These are phyloP conservation scores for Pythium vanterpoolii DNA, from an alignment of 352 stramenopile genomes.

Conservation along the genomic window DNA sequence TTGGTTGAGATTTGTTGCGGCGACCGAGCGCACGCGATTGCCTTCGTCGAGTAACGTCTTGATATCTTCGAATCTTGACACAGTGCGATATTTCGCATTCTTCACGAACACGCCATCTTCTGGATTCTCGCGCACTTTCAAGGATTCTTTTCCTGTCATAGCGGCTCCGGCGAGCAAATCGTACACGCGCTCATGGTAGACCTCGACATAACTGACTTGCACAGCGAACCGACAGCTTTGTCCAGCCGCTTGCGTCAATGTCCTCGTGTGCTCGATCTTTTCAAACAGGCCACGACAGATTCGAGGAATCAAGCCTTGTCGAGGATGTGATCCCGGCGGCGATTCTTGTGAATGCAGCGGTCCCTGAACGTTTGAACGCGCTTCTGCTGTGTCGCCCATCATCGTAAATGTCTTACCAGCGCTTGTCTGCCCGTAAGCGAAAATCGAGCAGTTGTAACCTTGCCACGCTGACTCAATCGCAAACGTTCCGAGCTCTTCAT, in stretches of 20 bases:
- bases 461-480: constrained; percentile 52
- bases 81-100: constrained; percentile 40
- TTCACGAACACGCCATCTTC: constrained; percentile 69
- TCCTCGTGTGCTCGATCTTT: constrained; percentile 30
- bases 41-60: constrained; percentile 59
- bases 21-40: constrained; percentile 52
- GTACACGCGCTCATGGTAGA: constrained; percentile 77
- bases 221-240: constrained; percentile 30
- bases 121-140: constrained; percentile 74
- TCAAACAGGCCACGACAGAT: constrained; percentile 63
- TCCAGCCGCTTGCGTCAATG: constrained; percentile 1
- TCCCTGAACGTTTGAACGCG: not conserved
- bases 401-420: constrained; percentile 77
- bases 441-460: constrained; percentile 74
- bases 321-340: constrained; percentile 8
- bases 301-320: constrained; percentile 51
- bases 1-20: constrained; percentile 40
- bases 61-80: constrained; percentile 50
- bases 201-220: constrained; percentile 78
- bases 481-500: constrained; percentile 51
- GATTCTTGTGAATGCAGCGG: not conserved
- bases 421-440: constrained; percentile 70
- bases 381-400: constrained; percentile 35
- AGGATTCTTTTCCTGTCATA: constrained; percentile 34
- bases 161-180: constrained; percentile 38